These are phyloP conservation scores for Irineochytrium annulatum DNA, from an alignment of 192 early-diverging fungal species.

Conservation along the genomic window DNA sequence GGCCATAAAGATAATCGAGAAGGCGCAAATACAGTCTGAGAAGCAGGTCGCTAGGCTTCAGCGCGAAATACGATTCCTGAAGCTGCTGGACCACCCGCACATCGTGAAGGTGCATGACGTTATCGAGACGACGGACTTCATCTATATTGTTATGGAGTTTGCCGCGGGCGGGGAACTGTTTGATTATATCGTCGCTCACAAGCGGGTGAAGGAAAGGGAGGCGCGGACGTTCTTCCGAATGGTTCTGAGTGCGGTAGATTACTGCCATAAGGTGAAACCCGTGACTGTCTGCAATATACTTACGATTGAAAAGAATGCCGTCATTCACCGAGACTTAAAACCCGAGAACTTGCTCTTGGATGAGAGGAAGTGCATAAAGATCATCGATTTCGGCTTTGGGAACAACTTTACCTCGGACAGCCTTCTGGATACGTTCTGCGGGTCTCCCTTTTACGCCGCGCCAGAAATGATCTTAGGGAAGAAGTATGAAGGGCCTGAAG, in stretches of 20 bases:
- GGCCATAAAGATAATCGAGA: conserved; percentile 65
- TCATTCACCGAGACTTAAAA: conserved; percentile 5
- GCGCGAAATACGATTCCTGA: conserved; percentile 64
- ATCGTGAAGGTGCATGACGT: conserved; percentile 84
- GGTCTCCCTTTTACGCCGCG: conserved; percentile 57
- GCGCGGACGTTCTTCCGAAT: conserved; percentile 57
- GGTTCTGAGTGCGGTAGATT: conserved; percentile 58
- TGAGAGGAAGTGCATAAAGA: conserved; percentile 64
- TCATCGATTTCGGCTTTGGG: conserved; percentile 85
- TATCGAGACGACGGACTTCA: conserved; percentile 80
- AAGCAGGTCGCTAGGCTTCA: conserved; percentile 62
- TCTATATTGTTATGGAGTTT: conserved; percentile 95
- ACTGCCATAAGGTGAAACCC: conserved; percentile 62
- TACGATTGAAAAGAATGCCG: conserved; percentile 20
- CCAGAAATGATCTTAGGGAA: conserved; percentile 79
- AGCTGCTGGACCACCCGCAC: conserved; percentile 77
- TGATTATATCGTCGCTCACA: conserved; percentile 88
- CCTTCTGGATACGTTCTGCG: conserved; percentile 63
- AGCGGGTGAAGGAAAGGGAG: conserved; percentile 67
- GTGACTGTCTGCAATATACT: no score
- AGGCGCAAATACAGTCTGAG: conserved; percentile 50
- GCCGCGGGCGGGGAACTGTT: conserved; percentile 92
- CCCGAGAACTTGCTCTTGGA: conserved; percentile 82
- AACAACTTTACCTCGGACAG: conserved; percentile 55
- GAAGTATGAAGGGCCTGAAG: conserved; percentile 90